A percentile compares a stretch with the other conserved stretches of the same genome.
phyloP scores from a whole-genome alignment of 1,284 basidiomycete genomes.

The Sparassis latifolia region DNA sequence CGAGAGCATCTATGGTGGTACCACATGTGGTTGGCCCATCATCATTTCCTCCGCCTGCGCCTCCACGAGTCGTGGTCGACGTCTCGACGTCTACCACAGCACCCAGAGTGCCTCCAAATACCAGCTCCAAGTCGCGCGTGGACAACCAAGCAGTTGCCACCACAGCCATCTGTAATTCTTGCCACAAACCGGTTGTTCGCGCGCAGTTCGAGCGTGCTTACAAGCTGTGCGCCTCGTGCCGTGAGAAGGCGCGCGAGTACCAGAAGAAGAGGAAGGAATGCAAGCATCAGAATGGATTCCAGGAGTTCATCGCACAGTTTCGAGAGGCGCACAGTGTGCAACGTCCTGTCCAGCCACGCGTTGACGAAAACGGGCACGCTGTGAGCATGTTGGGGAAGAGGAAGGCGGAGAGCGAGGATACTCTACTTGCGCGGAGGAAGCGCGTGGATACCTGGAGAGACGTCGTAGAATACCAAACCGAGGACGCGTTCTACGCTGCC shows the following conservation, averaged over 20 bases:
- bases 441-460: neutral
- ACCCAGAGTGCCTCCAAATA: neutral
- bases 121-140: neutral
- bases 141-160: neutral
- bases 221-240: neutral
- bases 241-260: neutral
- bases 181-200: neutral
- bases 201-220: neutral
- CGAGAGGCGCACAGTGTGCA: neutral
- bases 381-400: neutral
- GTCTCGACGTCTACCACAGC: neutral
- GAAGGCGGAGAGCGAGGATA: neutral
- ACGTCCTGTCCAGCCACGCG: no score
- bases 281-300: neutral
- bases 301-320: neutral
- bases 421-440: neutral
- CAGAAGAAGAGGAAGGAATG: neutral
- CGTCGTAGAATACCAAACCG: neutral
- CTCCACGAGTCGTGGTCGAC: neutral
- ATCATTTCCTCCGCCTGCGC: neutral
- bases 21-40: neutral
- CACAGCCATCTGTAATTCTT: neutral
- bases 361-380: no score
- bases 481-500: neutral
- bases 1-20: neutral